Conservation (phyloP, 2,329 filamentous ascomycete species). For the Colletotrichum graminicola region DNA sequence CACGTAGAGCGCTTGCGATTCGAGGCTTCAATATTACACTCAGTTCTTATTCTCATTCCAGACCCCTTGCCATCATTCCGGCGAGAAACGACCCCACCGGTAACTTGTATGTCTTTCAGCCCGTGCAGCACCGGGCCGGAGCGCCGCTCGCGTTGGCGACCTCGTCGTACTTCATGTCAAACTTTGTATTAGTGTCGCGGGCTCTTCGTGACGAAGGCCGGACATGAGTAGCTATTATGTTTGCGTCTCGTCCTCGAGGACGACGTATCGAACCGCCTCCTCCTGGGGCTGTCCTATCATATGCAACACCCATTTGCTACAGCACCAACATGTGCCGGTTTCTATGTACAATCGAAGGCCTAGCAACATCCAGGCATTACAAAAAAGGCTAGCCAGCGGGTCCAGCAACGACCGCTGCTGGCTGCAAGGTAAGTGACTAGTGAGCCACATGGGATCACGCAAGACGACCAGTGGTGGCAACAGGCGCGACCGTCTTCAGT, state of each 20-base stretch:
- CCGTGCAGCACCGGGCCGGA: too few relatives aligned
- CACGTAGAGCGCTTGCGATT: constrained; percentile 5
- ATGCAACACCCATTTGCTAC: background rate
- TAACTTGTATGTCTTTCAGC: background rate
- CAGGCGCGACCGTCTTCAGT: constrained; percentile 20
- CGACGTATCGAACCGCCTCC: background rate
- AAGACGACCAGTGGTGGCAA: background rate
- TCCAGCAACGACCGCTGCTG: background rate
- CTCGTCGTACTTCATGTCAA: background rate
- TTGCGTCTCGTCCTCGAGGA: background rate
- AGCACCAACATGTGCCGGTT: background rate
- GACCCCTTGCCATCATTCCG: background rate
- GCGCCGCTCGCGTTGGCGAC: background rate
- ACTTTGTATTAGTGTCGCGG: background rate
- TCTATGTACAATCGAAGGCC: constrained; percentile 29
- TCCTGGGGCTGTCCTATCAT: constrained; percentile 5
- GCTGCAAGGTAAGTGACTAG: background rate
- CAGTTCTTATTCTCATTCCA: background rate
- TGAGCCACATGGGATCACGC: background rate
- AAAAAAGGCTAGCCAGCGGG: constrained; percentile 11
- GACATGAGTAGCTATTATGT: constrained; percentile 3
- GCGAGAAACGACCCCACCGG: background rate
- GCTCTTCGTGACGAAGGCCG: background rate
- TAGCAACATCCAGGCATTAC: constrained; percentile 28
- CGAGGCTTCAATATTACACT: background rate